phyloP scores from a whole-genome alignment of 352 stramenopile genomes.

The Globisporangium spiculum region DNA sequence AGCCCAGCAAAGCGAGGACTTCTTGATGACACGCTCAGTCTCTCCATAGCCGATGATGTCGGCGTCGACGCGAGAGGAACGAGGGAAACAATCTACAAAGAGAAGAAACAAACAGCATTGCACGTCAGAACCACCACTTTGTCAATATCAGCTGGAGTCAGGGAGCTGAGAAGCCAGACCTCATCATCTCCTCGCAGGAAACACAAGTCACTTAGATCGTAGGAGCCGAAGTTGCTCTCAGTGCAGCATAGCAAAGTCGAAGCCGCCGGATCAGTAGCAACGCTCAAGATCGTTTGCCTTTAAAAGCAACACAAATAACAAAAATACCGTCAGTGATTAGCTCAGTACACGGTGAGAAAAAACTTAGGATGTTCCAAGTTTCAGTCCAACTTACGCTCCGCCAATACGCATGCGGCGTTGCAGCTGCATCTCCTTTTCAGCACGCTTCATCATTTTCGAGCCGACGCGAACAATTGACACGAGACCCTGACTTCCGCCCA shows the following conservation, averaged over 20 bases:
- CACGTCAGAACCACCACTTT: not conserved
- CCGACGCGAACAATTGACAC: constrained; percentile 60
- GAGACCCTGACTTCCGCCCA: constrained; percentile 53
- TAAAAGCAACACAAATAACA: not conserved
- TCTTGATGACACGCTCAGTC: constrained; percentile 42
- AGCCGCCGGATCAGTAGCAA: constrained; percentile 49
- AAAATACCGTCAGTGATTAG: not conserved
- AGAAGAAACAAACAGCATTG: not conserved
- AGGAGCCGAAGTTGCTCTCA: constrained; percentile 53
- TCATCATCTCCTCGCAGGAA: constrained; percentile 68
- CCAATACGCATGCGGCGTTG: constrained; percentile 56
- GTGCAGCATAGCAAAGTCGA: constrained; percentile 62
- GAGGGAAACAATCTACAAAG: constrained; percentile 34
- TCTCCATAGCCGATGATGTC: constrained; percentile 32
- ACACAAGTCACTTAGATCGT: constrained; percentile 72
- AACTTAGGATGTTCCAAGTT: not conserved
- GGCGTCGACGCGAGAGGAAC: constrained; percentile 45
- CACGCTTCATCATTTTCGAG: constrained; percentile 47
- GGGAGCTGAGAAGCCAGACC: constrained; percentile 13
- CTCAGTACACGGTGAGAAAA: not conserved
- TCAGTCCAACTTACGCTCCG: constrained; percentile 32
- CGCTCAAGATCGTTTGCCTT: constrained; percentile 41
- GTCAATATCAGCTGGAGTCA: not conserved
- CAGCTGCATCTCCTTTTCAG: constrained; percentile 70
- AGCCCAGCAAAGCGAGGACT: constrained; percentile 44